Conservation (phyloP, 305 asterid species). For the Euphrasia arctica region DNA sequence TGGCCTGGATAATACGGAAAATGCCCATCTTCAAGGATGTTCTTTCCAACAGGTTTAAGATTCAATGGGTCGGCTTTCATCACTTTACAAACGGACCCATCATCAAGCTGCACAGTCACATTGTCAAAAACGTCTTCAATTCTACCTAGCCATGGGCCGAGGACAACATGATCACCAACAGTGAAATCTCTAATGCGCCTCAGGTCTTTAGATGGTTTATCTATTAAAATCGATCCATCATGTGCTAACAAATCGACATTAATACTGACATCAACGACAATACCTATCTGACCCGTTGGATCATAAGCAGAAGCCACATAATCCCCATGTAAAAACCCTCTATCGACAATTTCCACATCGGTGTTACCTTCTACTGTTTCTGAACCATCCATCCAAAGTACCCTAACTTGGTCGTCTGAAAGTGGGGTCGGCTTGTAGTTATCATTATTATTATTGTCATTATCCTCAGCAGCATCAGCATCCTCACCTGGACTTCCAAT, state of each 20-base stretch:
- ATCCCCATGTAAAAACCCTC: constrained; percentile 95
- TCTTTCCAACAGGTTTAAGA: constrained; percentile 76
- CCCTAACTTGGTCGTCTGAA: constrained; percentile 73
- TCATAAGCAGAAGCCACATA: constrained; percentile 85
- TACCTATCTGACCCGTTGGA: constrained; percentile 90
- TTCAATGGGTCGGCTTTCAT: constrained; percentile 81
- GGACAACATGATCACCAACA: constrained; percentile 87
- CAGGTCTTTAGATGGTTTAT: constrained; percentile 57
- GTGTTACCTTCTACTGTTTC: constrained; percentile 56
- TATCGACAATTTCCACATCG: constrained; percentile 69
- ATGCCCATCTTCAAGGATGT: constrained; percentile 72
- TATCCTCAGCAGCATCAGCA: constrained; percentile 31
- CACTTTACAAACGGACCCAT: constrained; percentile 91
- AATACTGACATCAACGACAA: constrained; percentile 71
- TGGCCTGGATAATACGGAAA: constrained; percentile 98
- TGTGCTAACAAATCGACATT: constrained; percentile 59
- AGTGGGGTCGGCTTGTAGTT: constrained; percentile 49
- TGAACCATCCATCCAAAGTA: constrained; percentile 79
- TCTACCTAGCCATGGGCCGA: constrained; percentile 97
- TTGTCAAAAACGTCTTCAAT: constrained; percentile 87
- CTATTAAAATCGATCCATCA: constrained; percentile 55
- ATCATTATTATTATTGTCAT: constrained; percentile 34
- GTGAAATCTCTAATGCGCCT: constrained; percentile 78
- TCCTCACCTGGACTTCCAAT: constrained; percentile 33
- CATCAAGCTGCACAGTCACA: constrained; percentile 88